Conservation (phyloP, 768 basidiomycete genomes). For the Amanita rimosa region DNA sequence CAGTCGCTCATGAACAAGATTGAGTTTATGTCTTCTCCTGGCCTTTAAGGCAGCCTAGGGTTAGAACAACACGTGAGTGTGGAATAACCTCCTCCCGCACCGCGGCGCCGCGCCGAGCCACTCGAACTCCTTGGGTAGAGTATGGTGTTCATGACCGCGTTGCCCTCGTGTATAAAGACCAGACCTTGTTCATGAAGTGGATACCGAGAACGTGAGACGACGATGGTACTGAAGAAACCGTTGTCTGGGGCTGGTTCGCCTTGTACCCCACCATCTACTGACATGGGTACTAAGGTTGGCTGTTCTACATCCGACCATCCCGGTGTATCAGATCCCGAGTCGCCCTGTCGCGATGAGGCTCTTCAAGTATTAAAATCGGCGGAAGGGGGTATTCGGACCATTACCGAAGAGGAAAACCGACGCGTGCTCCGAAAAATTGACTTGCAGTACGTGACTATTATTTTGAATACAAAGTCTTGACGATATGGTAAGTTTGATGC, state of each 20-base stretch:
- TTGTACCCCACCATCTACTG: neutral
- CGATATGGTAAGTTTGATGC: constrained; percentile 16
- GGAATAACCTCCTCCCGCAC: neutral
- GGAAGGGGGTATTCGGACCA: constrained; percentile 2
- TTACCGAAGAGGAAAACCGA: constrained; percentile 16
- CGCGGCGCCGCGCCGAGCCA: neutral
- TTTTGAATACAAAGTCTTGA: neutral
- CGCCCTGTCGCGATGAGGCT: constrained; percentile 9
- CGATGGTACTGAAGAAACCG: neutral
- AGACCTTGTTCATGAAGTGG: neutral
- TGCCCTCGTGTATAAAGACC: neutral
- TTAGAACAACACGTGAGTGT: too few species aligned
- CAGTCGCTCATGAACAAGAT: too few species aligned
- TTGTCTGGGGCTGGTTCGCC: neutral
- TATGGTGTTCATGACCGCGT: neutral
- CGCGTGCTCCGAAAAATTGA: constrained; percentile 18
- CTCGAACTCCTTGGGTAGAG: neutral
- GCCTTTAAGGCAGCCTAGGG: too few species aligned
- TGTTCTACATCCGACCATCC: neutral
- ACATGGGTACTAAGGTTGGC: neutral
- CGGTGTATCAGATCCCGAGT: neutral
- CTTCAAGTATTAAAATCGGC: constrained; percentile 8
- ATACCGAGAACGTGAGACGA: neutral
- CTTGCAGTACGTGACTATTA: constrained; percentile 12
- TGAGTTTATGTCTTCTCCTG: too few species aligned